phyloP scores from a whole-genome alignment of 75 land plant genomes.

The Cryptomeria japonica region DNA sequence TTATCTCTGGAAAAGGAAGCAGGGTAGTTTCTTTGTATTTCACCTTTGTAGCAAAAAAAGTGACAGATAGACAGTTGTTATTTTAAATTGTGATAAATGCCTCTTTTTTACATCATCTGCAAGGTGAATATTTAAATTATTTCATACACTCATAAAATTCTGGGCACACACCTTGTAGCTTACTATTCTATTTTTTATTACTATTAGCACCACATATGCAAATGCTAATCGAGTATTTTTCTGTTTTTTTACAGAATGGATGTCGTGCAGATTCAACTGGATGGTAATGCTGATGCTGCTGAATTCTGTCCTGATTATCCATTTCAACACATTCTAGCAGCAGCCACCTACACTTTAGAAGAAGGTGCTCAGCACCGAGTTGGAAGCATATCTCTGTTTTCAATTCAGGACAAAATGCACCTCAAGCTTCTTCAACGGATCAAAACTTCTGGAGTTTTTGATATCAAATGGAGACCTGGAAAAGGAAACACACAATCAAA shows the following conservation, averaged over 20 bases:
- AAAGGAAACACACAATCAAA: conserved; percentile 22
- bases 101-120: not conserved
- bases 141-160: not conserved
- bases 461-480: conserved; percentile 81
- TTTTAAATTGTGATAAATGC: not conserved
- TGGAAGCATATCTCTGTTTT: conserved; percentile 70
- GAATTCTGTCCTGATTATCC: conserved; percentile 87
- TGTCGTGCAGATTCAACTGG: conserved; percentile 37
- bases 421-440: conserved; percentile 40
- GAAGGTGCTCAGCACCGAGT: conserved; percentile 53
- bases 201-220: not conserved
- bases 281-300: conserved; percentile 95
- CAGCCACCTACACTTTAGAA: conserved; percentile 83
- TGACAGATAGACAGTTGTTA: not conserved
- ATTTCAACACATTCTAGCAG: conserved; percentile 62
- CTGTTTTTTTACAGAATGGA: conserved; percentile 41
- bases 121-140: not conserved
- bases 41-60: not conserved
- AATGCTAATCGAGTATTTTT: not conserved
- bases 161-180: not conserved
- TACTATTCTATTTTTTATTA: not conserved
- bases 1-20: not conserved
- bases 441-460: conserved; percentile 82
- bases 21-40: not conserved
- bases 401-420: conserved; percentile 30